Evolutionary conservation across 2,329 filamentous ascomycete species (phyloP).

Genomic region (Aspergillus hortae): DNA sequence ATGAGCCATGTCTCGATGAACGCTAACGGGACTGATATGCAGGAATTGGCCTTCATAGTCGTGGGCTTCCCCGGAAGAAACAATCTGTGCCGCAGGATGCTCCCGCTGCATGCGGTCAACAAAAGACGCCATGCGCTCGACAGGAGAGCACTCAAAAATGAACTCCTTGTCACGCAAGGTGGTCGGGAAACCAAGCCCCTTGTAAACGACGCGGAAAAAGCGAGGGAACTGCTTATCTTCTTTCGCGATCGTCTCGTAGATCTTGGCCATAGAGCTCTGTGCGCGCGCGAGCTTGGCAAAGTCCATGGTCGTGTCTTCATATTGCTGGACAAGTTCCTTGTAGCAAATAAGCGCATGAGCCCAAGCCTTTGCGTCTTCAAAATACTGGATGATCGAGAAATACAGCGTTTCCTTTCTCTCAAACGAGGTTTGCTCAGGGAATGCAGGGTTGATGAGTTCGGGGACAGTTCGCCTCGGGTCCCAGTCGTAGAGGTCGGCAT

Average conservation of each 20-base stretch:
- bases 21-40: slow-evolving; percentile 73
- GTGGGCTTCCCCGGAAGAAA: slow-evolving; percentile 66
- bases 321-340: slow-evolving; percentile 85
- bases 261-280: slow-evolving; percentile 83
- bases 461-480: slow-evolving; percentile 66
- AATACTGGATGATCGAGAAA: slow-evolving; percentile 91
- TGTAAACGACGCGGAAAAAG: slow-evolving; percentile 89
- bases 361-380: slow-evolving; percentile 93
- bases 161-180: slow-evolving; percentile 85
- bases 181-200: slow-evolving; percentile 80
- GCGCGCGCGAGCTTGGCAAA: slow-evolving; percentile 87
- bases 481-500: slow-evolving; percentile 92
- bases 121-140: slow-evolving; percentile 75
- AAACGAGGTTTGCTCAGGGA: slow-evolving; percentile 80
- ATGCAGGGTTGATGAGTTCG: slow-evolving; percentile 67
- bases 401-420: slow-evolving; percentile 90
- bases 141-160: slow-evolving; percentile 78
- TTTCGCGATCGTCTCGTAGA: slow-evolving; percentile 84
- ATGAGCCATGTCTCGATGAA: slow-evolving; percentile 77
- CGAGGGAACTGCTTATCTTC: slow-evolving; percentile 74
- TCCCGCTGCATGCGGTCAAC: slow-evolving; percentile 90
- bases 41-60: slow-evolving; percentile 90
- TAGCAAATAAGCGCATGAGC: slow-evolving; percentile 83
- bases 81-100: slow-evolving; percentile 78
- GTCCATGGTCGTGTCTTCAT: slow-evolving; percentile 84